Base-by-base conservation (phyloP, 306 rosid genomes). In the Cucumis sativus region DNA sequence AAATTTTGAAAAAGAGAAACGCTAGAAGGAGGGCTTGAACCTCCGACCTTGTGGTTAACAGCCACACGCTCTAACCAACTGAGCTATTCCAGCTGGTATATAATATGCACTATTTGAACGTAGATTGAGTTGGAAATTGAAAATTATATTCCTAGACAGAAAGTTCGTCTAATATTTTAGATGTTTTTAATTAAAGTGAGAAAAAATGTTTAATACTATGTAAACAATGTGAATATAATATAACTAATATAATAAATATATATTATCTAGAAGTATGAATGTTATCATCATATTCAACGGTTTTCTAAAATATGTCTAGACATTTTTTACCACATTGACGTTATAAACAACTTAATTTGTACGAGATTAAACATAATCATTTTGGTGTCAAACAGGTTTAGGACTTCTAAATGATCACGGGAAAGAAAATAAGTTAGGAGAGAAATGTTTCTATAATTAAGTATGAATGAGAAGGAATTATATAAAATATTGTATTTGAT, bases 21-120 rank as follows among this genome's bases (percentile, higher is more conserved):
- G 94, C 97, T 88, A 89, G 90, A 91, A 74, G 89, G 86, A 89
- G 92, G 97, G 95, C 8, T 86, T 74, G 92, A 89, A 89, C 95
- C 91, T 91, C 85, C 91, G 90, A 89, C 91, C 97, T 89, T 89
- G 91, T 87, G 92, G 91, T 89, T 89, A 91, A 88, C 92, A 89
- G 93, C 92, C 92, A 89, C 89, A 88, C 91, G 95, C 95, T 89
- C 92, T 86, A 91, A 77, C 93, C 90, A 86, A 71, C 93, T 89
- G 93, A 89, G 93, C 41, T 39, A 39, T 39, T 39, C 41, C 41
- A 39, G 41, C 41, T 39, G 30, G 25, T 23, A 1, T 41, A 9
- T 47, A 12, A 11, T 47, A 47, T 47, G 1, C 54, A 0, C 16
- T 47, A 12, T 47, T 47, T 3, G 23, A 14, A 8, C 10, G 47